phyloP scores from a whole-genome alignment of 2,329 filamentous ascomycete genomes.

The Lachnellula subtilissima region DNA sequence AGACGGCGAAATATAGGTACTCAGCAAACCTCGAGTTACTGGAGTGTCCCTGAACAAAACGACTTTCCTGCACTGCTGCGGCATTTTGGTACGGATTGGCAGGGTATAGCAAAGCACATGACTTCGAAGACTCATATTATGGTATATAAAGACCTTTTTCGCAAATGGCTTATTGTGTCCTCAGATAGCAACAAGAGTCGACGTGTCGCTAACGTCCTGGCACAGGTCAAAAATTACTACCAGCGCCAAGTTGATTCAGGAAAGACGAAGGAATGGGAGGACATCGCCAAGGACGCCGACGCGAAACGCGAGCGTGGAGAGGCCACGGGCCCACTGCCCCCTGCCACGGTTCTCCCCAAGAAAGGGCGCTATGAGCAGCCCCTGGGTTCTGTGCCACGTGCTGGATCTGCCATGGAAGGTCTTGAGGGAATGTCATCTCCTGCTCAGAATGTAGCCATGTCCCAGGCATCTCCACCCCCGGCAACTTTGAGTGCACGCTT shows the following conservation, averaged over 20 bases:
- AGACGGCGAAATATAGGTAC: slow-evolving; percentile 22
- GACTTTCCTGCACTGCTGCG: slow-evolving; percentile 70
- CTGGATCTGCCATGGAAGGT: slow-evolving; percentile 43
- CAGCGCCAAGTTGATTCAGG: slow-evolving; percentile 56
- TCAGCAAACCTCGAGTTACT: slow-evolving; percentile 70
- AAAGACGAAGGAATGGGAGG: slow-evolving; percentile 53
- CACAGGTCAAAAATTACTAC: slow-evolving; percentile 65
- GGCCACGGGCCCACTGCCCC: slow-evolving; percentile 54
- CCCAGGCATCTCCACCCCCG: slow-evolving; percentile 25
- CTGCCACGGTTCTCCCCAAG: slow-evolving; percentile 48
- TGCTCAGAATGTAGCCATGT: slow-evolving; percentile 14
- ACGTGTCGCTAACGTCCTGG: slow-evolving; percentile 30
- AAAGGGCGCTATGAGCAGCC: slow-evolving; percentile 45
- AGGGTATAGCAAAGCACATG: slow-evolving; percentile 71
- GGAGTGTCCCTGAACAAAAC: slow-evolving; percentile 76
- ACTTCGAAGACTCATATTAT: slow-evolving; percentile 82
- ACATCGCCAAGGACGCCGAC: slow-evolving; percentile 56
- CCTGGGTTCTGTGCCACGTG: slow-evolving; percentile 37
- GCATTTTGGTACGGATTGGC: slow-evolving; percentile 76
- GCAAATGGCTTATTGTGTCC: slow-evolving; percentile 26
- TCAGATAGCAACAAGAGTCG: slow-evolving; percentile 27
- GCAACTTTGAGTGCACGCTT: slow-evolving; percentile 24
- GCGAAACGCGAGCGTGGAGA: slow-evolving; percentile 51
- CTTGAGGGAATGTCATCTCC: slow-evolving; percentile 37
- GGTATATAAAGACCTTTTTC: slow-evolving; percentile 47